Base-by-base conservation (phyloP, 495 filamentous ascomycete genomes). In the Annulohypoxylon moriforme region DNA sequence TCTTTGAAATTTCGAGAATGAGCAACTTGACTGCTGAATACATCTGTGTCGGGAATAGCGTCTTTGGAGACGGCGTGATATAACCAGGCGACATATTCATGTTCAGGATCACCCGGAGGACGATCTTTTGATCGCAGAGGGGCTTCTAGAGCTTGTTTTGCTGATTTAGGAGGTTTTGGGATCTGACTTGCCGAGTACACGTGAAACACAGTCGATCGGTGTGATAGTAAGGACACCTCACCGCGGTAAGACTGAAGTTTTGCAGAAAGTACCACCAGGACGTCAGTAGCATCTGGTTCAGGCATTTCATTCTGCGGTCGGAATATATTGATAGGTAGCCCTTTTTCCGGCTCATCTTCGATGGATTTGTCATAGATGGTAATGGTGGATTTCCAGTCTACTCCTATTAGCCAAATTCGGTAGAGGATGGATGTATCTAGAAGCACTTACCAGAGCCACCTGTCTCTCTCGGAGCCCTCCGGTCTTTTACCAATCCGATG, bases 401-500 rank as follows among this genome's bases (percentile, higher is more conserved):
- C n/a, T 60, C 38, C 1, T 11, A 46, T 64, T 44, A 73, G 53
- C 65, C 36, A 50, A 9, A 25, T 18, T 8, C 11, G 36, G n/a
- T 20, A 9, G n/a, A 2, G 60, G 1, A 47, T 40, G 76, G 67
- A 31, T 22, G 11, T 10, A 56, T 3, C 22, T 11, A 52, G 46
- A 24, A 25, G 2, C 5, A 69, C 81, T 64, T 80, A 84, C 85
- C 84, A 5, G 25, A 60, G 56, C 81, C 77, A n/a, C 29, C 72
- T 14, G 84, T 85, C 5, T 74, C 27, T 0, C 78, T 79, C 1
- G 86, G 84, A 4, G 75, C 67, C 38, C 79, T 81, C 50, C 76
- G 80, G 53, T 90, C 88, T 40, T 76, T 83, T 0, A 86, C 79
- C 20, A 87, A 49, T 25, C 86, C 86, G 27, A 87, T 78, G 33